Conservation (phyloP, 345 rosid species). For the Eucalyptus tenuipes region DNA sequence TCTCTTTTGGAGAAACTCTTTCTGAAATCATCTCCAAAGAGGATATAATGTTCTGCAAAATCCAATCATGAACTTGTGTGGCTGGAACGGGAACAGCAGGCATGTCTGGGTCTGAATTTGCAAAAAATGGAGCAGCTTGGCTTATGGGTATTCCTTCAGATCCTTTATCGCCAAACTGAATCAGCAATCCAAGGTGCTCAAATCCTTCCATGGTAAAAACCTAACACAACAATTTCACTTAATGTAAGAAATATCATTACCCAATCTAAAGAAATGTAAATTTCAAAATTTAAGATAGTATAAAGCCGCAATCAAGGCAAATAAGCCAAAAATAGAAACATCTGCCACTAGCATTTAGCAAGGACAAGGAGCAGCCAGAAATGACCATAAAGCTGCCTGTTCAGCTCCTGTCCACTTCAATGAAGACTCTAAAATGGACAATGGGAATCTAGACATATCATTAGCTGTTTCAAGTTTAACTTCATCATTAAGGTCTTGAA, state of each 20-base stretch:
- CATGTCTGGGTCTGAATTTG: conserved; percentile 99
- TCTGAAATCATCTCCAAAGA: conserved; percentile 73
- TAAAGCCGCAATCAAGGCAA: neutral
- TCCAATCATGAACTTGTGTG: conserved; percentile 86
- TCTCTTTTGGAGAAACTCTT: conserved; percentile 83
- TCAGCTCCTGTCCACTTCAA: neutral
- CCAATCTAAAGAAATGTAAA: neutral
- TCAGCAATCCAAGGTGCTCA: conserved; percentile 90
- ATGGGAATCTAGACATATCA: neutral
- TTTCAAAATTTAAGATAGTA: neutral
- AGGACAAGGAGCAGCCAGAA: neutral
- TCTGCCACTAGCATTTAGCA: neutral
- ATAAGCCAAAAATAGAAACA: neutral
- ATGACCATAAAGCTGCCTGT: neutral
- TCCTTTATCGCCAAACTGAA: conserved; percentile 92
- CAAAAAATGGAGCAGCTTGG: conserved; percentile 93
- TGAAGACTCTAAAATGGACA: neutral
- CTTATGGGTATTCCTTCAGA: conserved; percentile 66
- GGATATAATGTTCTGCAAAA: conserved; percentile 63
- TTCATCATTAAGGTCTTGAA: neutral
- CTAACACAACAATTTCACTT: conserved; percentile 9
- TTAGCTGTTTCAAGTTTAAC: neutral
- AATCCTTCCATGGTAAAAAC: conserved; percentile 86
- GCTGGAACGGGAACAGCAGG: conserved; percentile 95
- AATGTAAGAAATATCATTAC: neutral